Conservation (phyloP, 768 basidiomycete species). For the Agrocybe praecox region DNA sequence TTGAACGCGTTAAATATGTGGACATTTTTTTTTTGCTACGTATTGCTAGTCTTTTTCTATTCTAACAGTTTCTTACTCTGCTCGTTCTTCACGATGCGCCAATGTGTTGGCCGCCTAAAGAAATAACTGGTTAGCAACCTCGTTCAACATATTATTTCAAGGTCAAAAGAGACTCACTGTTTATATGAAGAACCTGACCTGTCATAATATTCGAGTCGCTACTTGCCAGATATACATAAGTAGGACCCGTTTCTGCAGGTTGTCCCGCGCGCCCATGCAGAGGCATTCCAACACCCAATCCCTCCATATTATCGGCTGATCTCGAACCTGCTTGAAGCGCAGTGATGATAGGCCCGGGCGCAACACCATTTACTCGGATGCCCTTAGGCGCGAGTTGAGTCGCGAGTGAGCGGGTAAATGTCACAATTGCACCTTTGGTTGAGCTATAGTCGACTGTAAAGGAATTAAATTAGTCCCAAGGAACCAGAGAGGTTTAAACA, state of each 20-base stretch:
- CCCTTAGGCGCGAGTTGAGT: conserved; percentile 55
- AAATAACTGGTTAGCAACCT: background rate
- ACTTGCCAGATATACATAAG: conserved; percentile 58
- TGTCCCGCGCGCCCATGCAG: conserved; percentile 52
- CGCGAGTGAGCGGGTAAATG: conserved; percentile 58
- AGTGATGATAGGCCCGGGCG: conserved; percentile 58
- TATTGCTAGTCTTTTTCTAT: too few species aligned
- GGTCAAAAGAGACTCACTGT: conserved; percentile 22
- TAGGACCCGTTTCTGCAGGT: conserved; percentile 53
- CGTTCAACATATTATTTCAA: background rate
- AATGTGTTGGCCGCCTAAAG: conserved; percentile 23
- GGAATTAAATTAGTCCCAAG: background rate
- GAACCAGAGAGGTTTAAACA: conserved; percentile 7
- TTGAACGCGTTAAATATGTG: too few species aligned
- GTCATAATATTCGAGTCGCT: conserved; percentile 42
- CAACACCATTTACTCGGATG: conserved; percentile 58
- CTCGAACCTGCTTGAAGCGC: conserved; percentile 61
- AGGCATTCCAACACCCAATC: conserved; percentile 49
- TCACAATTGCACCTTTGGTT: conserved; percentile 63
- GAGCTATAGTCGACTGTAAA: conserved; percentile 49
- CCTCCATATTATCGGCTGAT: conserved; percentile 56
- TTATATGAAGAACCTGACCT: conserved; percentile 38
- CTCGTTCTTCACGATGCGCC: conserved; percentile 21
- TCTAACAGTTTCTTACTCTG: too few species aligned
- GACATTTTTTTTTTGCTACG: too few species aligned